A percentile compares a stretch with the other conserved stretches of the same genome.
Evolutionary conservation across 495 filamentous ascomycete species (phyloP).

Genomic region (Aspergillus steynii): DNA sequence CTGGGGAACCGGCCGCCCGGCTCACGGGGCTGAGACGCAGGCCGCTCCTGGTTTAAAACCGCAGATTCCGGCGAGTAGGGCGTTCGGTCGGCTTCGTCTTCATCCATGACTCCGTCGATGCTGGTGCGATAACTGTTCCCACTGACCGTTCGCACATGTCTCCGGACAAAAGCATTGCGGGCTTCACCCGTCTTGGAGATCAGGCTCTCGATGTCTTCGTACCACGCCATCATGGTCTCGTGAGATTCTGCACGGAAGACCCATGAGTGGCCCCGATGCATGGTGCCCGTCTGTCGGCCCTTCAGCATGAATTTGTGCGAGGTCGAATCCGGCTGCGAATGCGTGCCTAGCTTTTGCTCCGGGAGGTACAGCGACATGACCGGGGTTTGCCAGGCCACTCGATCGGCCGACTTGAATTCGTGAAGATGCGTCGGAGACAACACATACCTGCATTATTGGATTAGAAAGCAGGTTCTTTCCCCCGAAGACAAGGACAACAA

Average conservation of each 20-base stretch:
- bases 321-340: constrained; percentile 77
- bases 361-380: constrained; percentile 95
- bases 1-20: constrained; percentile 90
- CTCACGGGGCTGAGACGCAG: constrained; percentile 57
- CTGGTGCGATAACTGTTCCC: constrained; percentile 64
- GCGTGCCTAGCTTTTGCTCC: constrained; percentile 92
- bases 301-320: constrained; percentile 99
- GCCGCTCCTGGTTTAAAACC: constrained; percentile 43
- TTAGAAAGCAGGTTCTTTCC: background rate
- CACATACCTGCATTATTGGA: constrained; percentile 70
- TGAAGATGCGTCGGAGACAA: constrained; percentile 94
- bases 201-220: constrained; percentile 83
- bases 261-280: constrained; percentile 97
- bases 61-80: constrained; percentile 67
- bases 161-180: constrained; percentile 79
- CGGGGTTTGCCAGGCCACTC: constrained; percentile 67
- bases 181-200: constrained; percentile 89
- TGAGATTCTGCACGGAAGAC: constrained; percentile 94
- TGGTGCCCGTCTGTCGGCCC: constrained; percentile 85
- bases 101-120: constrained; percentile 77
- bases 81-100: constrained; percentile 79
- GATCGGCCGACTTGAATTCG: constrained; percentile 92
- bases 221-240: constrained; percentile 98
- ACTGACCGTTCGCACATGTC: constrained; percentile 74
- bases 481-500: background rate